Percentiles rank a stretch among this genome's conserved stretches.
These are phyloP conservation scores for Annulohypoxylon bovei DNA, from an alignment of 495 filamentous ascomycete species.

Conservation along the genomic window DNA sequence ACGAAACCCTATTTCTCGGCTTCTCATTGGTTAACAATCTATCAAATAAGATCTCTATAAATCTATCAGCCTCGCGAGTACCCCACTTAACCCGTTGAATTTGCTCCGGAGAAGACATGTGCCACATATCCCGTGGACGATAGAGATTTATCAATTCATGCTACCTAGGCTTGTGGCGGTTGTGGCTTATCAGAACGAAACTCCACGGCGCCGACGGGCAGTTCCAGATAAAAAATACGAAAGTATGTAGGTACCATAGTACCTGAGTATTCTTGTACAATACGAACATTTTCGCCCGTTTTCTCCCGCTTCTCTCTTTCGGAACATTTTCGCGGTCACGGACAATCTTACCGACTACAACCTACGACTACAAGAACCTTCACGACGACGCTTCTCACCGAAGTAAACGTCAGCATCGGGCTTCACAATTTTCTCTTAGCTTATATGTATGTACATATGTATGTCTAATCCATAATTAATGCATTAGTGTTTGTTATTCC, in stretches of 20 bases:
- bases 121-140: conserved; percentile 9
- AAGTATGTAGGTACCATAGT: background rate
- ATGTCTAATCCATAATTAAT: background rate
- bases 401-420: background rate
- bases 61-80: conserved; percentile 24
- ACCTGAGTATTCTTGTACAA: background rate
- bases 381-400: conserved; percentile 24
- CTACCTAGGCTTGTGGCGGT: background rate
- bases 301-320: conserved; percentile 18
- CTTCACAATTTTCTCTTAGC: conserved; percentile 2
- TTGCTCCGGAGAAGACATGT: conserved; percentile 15
- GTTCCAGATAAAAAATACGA: background rate
- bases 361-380: conserved; percentile 18
- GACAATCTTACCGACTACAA: conserved; percentile 20
- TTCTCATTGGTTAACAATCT: conserved; percentile 18
- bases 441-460: too few species aligned
- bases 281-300: conserved; percentile 10
- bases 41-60: conserved; percentile 4
- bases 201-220: too few species aligned
- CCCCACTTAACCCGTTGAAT: conserved; percentile 29
- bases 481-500: background rate
- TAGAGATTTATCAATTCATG: background rate
- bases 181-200: conserved; percentile 29
- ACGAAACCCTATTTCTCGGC: background rate
- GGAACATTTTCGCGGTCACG: conserved; percentile 7